Conservation (phyloP, 805 yeast genomes). For the Pichia deserticola region DNA sequence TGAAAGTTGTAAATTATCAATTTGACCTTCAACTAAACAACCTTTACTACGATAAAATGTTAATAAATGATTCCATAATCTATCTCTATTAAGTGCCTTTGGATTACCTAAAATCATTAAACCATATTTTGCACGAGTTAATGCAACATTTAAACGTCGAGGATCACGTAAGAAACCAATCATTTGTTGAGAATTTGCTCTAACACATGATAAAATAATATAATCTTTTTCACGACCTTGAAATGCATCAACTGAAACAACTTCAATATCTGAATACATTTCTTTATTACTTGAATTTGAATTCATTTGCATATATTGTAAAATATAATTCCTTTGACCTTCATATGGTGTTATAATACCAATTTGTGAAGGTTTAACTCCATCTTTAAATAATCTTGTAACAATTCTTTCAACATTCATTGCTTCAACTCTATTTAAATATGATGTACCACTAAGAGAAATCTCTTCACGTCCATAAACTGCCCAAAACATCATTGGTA, state of each 20-base stretch:
- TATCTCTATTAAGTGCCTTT: conserved; percentile 58
- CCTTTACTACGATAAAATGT: conserved; percentile 77
- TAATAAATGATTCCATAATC: conserved; percentile 72
- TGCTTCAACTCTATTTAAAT: conserved; percentile 80
- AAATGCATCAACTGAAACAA: conserved; percentile 68
- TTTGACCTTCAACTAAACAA: conserved; percentile 83
- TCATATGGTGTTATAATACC: conserved; percentile 94
- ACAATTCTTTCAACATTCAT: conserved; percentile 78
- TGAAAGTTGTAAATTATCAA: conserved; percentile 70
- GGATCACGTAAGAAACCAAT: conserved; percentile 84
- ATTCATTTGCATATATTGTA: conserved; percentile 68
- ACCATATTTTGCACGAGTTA: conserved; percentile 84
- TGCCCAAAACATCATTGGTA: conserved; percentile 97
- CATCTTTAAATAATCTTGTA: conserved; percentile 65
- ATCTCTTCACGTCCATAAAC: conserved; percentile 85
- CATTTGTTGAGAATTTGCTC: conserved; percentile 62
- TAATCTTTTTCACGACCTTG: conserved; percentile 54
- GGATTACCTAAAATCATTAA: conserved; percentile 80
- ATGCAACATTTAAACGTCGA: conserved; percentile 80
- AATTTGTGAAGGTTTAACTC: conserved; percentile 71
- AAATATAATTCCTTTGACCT: conserved; percentile 81
- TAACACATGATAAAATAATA: conserved; percentile 44
- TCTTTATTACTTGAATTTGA: conserved; percentile 57
- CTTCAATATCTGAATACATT: conserved; percentile 66
- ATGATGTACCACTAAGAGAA: conserved; percentile 73